These are phyloP conservation scores for Eleusine coracana DNA, from an alignment of 176 grass and related monocot genomes.

Conservation along the genomic window DNA sequence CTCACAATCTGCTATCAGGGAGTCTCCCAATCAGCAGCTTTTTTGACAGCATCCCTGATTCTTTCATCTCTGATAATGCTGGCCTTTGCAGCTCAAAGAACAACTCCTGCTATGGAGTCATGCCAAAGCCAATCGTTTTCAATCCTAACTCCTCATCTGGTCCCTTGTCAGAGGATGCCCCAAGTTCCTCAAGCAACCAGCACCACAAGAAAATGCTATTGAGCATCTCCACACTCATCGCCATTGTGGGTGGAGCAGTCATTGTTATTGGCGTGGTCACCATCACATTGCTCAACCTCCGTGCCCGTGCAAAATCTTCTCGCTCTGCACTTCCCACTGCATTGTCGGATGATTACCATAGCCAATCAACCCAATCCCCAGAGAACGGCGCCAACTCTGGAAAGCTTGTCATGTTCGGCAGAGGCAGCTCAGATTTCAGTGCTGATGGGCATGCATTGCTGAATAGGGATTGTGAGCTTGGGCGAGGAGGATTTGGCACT, in stretches of 20 bases:
- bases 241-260: slow-evolving; percentile 63
- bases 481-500: slow-evolving; percentile 81
- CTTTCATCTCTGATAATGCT: slow-evolving; percentile 64
- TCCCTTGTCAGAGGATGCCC: slow-evolving; percentile 38
- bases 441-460: slow-evolving; percentile 67
- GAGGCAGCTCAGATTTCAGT: slow-evolving; percentile 59
- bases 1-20: slow-evolving; percentile 71
- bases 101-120: slow-evolving; percentile 51
- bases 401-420: slow-evolving; percentile 74
- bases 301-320: slow-evolving; percentile 34
- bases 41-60: slow-evolving; percentile 63
- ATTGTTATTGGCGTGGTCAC: slow-evolving; percentile 69
- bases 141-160: slow-evolving; percentile 75
- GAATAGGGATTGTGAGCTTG: slow-evolving; percentile 86
- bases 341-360: slow-evolving; percentile 60
- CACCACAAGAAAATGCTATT: slow-evolving; percentile 81
- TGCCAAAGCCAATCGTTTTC: slow-evolving; percentile 87
- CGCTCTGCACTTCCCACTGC: slow-evolving; percentile 38
- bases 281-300: slow-evolving; percentile 65
- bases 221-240: slow-evolving; percentile 78
- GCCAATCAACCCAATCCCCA: slow-evolving; percentile 53
- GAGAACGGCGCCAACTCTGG: slow-evolving; percentile 55
- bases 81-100: slow-evolving; percentile 66
- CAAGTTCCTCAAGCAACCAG: slow-evolving; percentile 34
- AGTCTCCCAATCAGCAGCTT: slow-evolving; percentile 59